Conservation (phyloP, 345 rosid species). For the Brassica nigra region DNA sequence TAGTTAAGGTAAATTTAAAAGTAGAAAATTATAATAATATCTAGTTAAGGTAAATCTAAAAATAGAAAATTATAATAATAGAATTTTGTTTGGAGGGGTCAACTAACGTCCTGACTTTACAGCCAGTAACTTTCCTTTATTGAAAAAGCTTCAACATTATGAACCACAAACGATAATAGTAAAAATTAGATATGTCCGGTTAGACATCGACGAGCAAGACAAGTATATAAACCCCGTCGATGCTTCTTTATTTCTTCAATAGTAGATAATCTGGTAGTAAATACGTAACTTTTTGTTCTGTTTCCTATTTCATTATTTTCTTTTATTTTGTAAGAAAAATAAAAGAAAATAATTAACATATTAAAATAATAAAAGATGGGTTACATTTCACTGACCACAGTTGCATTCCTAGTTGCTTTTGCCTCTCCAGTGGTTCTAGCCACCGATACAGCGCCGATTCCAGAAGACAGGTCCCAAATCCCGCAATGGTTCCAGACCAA, state of each 20-base stretch:
- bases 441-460: conserved; percentile 42
- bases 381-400: background rate
- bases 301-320: conserved; percentile 16
- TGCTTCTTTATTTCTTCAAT: background rate
- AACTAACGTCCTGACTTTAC: conserved; percentile 9
- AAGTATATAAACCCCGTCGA: conserved; percentile 26
- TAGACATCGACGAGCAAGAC: conserved; percentile 7
- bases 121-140: background rate
- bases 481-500: conserved; percentile 47
- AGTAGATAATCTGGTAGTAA: background rate
- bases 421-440: conserved; percentile 22
- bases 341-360: conserved; percentile 25
- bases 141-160: background rate
- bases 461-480: conserved; percentile 41
- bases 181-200: conserved; percentile 5
- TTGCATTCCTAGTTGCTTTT: conserved; percentile 24
- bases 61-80: conserved; percentile 10
- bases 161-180: conserved; percentile 33
- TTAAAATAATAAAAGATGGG: conserved; percentile 13
- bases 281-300: background rate
- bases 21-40: no score
- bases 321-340: conserved; percentile 22
- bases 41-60: background rate
- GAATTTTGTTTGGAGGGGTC: background rate
- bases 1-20: no score